Evolutionary conservation across 148 eudicot species (phyloP).

Genomic region (Pharnaceum exiguum): DNA sequence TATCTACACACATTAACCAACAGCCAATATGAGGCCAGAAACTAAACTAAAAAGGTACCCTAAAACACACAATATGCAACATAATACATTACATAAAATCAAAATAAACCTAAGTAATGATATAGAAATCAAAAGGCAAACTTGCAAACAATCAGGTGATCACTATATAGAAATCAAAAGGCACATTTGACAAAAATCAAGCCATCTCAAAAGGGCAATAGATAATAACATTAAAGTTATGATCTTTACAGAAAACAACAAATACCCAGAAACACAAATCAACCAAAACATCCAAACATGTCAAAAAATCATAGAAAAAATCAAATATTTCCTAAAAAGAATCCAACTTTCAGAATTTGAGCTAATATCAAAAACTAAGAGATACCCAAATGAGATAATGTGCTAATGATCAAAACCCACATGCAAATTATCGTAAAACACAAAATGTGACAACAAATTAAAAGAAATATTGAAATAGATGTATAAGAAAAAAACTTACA

Average conservation of each 20-base stretch:
- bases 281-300: background rate
- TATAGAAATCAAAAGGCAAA: no score
- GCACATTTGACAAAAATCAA: no score
- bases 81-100: background rate
- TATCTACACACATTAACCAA: background rate
- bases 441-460: background rate
- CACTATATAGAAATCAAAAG: no score
- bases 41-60: background rate
- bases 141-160: no score
- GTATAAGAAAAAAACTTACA: constrained; percentile 1
- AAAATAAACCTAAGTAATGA: background rate
- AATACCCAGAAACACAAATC: background rate
- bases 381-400: background rate
- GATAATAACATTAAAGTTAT: background rate
- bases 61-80: background rate
- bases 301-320: background rate
- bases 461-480: background rate
- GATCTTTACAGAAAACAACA: background rate
- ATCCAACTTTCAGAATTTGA: constrained; percentile 14
- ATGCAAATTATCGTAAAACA: background rate
- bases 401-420: background rate
- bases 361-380: background rate
- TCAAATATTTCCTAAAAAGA: constrained; percentile 1
- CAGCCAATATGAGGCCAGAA: background rate
- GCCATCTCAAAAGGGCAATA: no score